Evolutionary conservation across 2,329 filamentous ascomycete species (phyloP), one percentile per base, ranked within the genome.

Genomic region (Aspergillus sp.): DNA sequence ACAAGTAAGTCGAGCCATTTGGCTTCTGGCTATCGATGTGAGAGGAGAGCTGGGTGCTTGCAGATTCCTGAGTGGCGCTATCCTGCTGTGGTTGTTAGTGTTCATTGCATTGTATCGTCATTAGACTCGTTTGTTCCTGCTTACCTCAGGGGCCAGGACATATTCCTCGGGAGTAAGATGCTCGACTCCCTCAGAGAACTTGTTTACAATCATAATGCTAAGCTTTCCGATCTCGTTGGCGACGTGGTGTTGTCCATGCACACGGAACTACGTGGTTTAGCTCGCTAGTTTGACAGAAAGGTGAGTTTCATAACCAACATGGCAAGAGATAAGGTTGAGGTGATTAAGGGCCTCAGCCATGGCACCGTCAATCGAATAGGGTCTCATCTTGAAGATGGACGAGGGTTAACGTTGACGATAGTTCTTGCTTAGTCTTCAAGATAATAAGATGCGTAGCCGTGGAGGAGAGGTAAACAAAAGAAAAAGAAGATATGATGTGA

Each of bases 211-310:
- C 57, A 68, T 65, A 50, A 74, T 64, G 59, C 70, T 70, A 54
- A 72, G 64, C 44, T 72, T 73, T 47, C 72, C 73, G 50, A 77
- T 70, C 30, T 70, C 67, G 62, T 78, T 77, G 30, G 75, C 73
- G 51, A 70, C 65, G 17, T 70, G 63, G 49, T 70, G 65, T 64
- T 70, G 68, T 25, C 68, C 66, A 58, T 72, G 64, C 48, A 62
- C 61, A 39, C 71, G 71, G 54, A 77, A 67, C 75, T 77, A 52
- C 42, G 8, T 5, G 17, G 3, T 25, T 55, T 42, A 55, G 53
- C 42, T 10, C 17, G 32, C 13, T 8, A 38, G 25, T 19, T 8
- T 23, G 15, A 25, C n/a, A 23, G 10, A 21, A 2, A 36, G 25
- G 7, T 42, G 7, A 10, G n/a, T 23, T 17, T n/a, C 27, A 36